Evolutionary conservation across 192 early-diverging fungal species (phyloP).

Genomic region (Phycomyces nitens): DNA sequence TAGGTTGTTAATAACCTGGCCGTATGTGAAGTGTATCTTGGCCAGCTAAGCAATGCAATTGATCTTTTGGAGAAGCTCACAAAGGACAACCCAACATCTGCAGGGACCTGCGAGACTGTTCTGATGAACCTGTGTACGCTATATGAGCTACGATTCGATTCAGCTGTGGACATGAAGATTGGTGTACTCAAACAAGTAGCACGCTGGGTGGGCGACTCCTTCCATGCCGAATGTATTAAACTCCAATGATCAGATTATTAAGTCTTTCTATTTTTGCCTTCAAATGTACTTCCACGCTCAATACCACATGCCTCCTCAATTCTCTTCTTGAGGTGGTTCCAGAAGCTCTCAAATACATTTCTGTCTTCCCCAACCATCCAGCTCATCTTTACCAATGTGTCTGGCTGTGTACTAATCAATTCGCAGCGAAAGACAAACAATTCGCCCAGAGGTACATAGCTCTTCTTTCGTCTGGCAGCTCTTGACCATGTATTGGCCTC

Average conservation of each 20-base stretch:
- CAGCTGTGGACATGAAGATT: constrained; percentile 38
- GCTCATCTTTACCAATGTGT: constrained; percentile 15
- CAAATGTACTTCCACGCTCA: constrained; percentile 7
- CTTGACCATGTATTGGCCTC: constrained; percentile 35
- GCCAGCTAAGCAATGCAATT: constrained; percentile 39
- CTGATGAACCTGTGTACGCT: constrained; percentile 53
- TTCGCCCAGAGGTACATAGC: not conserved
- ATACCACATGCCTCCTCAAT: constrained; percentile 20
- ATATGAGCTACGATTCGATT: constrained; percentile 47
- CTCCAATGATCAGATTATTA: constrained; percentile 14
- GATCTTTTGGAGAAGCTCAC: constrained; percentile 38
- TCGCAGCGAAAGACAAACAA: constrained; percentile 3
- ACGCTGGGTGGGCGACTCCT: constrained; percentile 49
- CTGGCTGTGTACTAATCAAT: not conserved
- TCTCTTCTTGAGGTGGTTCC: constrained; percentile 34
- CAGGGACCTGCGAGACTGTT: constrained; percentile 42
- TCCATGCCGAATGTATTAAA: constrained; percentile 46
- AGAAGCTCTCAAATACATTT: constrained; percentile 47
- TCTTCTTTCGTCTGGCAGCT: constrained; percentile 19
- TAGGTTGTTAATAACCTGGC: constrained; percentile 48
- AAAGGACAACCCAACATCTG: constrained; percentile 39
- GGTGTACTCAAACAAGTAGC: constrained; percentile 40
- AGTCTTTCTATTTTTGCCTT: not conserved
- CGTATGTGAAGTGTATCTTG: constrained; percentile 48
- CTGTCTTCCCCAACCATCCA: constrained; percentile 48